Evolutionary conservation across 2,329 filamentous ascomycete genomes (phyloP).

Genomic region (Penicillium fuscoglaucum): DNA sequence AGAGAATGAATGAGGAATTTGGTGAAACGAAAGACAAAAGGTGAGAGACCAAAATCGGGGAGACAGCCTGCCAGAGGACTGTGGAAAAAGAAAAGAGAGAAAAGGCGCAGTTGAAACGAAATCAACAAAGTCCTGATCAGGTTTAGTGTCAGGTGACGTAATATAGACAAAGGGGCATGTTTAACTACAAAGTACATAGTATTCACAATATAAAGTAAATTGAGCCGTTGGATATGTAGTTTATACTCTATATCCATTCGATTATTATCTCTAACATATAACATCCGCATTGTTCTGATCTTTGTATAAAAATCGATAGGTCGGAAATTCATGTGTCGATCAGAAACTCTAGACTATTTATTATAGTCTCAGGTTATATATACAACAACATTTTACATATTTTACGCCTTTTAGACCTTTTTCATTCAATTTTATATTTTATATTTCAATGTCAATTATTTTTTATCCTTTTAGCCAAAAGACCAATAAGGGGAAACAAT

Average conservation of each 20-base stretch:
- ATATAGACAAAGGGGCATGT: slow-evolving; percentile 6
- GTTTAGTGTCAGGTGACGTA: slow-evolving; percentile 19
- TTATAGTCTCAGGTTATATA: background rate
- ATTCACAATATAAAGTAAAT: background rate
- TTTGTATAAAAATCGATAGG: background rate
- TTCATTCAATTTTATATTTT: background rate
- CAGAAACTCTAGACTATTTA: background rate
- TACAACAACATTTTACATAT: no score
- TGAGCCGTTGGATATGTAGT: background rate
- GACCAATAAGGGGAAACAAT: background rate
- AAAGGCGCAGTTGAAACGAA: slow-evolving; percentile 16
- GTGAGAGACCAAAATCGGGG: slow-evolving; percentile 14
- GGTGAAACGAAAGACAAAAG: slow-evolving; percentile 12
- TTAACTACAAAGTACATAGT: background rate
- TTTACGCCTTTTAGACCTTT: no score
- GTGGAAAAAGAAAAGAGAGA: slow-evolving; percentile 12
- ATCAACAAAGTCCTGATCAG: slow-evolving; percentile 17
- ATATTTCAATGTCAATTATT: background rate
- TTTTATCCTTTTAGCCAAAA: background rate
- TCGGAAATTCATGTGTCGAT: slow-evolving; percentile 3
- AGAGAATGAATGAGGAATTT: slow-evolving; percentile 1
- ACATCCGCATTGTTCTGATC: background rate
- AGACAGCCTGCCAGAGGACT: slow-evolving; percentile 17
- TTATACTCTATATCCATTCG: background rate
- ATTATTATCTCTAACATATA: background rate